Evolutionary conservation across 352 stramenopile species (phyloP), one percentile per base, ranked within the genome.

Genomic region (Globisporangium okanoganense): DNA sequence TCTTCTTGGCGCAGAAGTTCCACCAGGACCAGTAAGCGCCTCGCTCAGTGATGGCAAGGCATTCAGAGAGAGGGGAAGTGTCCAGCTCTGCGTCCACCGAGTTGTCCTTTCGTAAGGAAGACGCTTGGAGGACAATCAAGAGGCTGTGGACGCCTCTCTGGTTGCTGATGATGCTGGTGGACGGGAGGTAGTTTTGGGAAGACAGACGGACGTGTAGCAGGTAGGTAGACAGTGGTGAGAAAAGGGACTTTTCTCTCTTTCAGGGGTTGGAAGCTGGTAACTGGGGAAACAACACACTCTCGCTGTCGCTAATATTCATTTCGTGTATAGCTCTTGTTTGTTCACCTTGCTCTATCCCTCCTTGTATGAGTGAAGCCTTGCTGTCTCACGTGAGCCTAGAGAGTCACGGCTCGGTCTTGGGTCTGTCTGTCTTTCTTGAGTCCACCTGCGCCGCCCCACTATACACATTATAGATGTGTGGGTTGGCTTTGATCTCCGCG

Each of bases 1-100:
- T 97, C 24, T 97, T 96, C 67, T 65, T 97, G 57, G 87, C 88
- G 48, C 76, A 84, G 60, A 92, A 92, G 70, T 87, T 97, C 69
- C 89, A 96, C 76, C 76, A 94, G 76, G 75, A 85, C 53, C 70
- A 83, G 72, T 90, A 81, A 71, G 58, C 8, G 20, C 6, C 18
- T 8, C n/a, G 29, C 29, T 33, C 6, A 8, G 13, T 25, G 22
- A 25, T 25, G 18, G 36, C 22, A 14, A 33, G 55, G 10, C 3
- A 2, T 51, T 22, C 44, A 54, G 25, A 35, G 48, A 22, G 27
- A 12, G 48, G 2, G 48, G 18, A 33, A 6, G 29, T 33, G 29
- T 33, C 48, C 27, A 55, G 29, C 25, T 35, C 13, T 55, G 27
- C 20, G 48, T 53, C 16, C 18, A 25, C 4, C 16, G 24, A 16